Conservation (phyloP, 345 rosid species). For the Arabis alpina region DNA sequence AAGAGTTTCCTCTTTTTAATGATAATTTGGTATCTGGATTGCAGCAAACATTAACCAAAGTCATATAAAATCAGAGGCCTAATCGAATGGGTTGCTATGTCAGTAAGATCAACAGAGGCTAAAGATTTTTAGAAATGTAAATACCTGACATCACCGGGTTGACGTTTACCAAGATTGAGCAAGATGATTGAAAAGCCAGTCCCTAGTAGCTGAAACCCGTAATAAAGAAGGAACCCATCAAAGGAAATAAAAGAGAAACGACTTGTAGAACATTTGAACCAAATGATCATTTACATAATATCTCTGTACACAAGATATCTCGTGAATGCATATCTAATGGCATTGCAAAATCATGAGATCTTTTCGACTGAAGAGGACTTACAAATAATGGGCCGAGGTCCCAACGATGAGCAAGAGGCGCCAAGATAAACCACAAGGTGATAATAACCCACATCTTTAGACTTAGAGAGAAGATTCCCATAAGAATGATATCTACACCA, state of each 20-base stretch:
- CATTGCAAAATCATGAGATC: constrained; percentile 13
- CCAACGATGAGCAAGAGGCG: constrained; percentile 83
- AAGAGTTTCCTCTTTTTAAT: neutral
- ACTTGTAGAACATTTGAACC: constrained; percentile 4
- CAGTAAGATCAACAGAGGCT: constrained; percentile 5
- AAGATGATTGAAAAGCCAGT: constrained; percentile 80
- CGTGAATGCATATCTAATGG: constrained; percentile 21
- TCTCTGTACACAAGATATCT: neutral
- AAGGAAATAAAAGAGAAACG: neutral
- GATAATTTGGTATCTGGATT: neutral
- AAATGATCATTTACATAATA: neutral
- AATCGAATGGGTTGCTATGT: neutral
- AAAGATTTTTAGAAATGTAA: neutral
- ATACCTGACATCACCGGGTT: constrained; percentile 90
- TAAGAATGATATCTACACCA: constrained; percentile 71
- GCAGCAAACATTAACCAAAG: constrained; percentile 16
- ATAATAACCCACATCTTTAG: constrained; percentile 65
- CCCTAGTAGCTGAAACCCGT: constrained; percentile 63
- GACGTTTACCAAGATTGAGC: constrained; percentile 79
- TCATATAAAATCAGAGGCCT: neutral
- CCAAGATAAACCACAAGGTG: constrained; percentile 74
- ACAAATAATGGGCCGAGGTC: constrained; percentile 84
- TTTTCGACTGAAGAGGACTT: constrained; percentile 51
- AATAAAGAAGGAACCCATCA: neutral
- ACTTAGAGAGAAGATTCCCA: constrained; percentile 73